Evolutionary conservation across 768 basidiomycete species (phyloP), one percentile per base, ranked within the genome.

Genomic region (Tulasnella calospora): DNA sequence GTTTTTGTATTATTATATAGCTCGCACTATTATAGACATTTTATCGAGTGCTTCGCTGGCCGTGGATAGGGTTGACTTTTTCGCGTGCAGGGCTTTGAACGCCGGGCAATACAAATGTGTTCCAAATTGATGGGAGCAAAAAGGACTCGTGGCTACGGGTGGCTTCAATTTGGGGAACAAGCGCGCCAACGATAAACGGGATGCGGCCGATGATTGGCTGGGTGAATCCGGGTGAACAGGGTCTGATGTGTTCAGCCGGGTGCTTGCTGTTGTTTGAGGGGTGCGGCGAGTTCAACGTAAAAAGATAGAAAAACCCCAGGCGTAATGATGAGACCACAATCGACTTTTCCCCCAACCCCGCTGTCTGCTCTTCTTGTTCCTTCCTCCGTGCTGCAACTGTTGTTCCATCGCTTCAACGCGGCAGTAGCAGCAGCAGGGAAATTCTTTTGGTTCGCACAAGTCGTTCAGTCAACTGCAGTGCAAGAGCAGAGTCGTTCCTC

Each of bases 381-480:
- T 57, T 30, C 19, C 61, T 67, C 17, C 33, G 21, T 51, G 51
- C 51, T 51, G 51, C 51, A n/a, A 51, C 51, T 23, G 44, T n/a
- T n/a, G 51, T 51, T 23, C 51, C 44, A 44, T 3, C 61, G 27
- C 30, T 67, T 33, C 4, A 30, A 30, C 23, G n/a, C n/a, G 61
- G 44, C 44, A 44, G 44, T 15, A 44, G 13, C 38, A 67, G 61
- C 10, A 35, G 30, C 27, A 30, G 23, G 33, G 61, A 17, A 44
- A 13, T 67, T 35, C 17, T 57, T 30, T 67, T 35, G 23, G 27
- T 67, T 67, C 30, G 61, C 61, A 67, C 61, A 67, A 67, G 61
- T 67, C 61, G 61, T 67, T 67, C 61, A 67, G 61, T 67, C 61
- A 67, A 67, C 61, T 67, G 61, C 61, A 67, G 61, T 67, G 61